Evolutionary conservation across 345 rosid genomes (phyloP).

Genomic region (Mercurialis annua): DNA sequence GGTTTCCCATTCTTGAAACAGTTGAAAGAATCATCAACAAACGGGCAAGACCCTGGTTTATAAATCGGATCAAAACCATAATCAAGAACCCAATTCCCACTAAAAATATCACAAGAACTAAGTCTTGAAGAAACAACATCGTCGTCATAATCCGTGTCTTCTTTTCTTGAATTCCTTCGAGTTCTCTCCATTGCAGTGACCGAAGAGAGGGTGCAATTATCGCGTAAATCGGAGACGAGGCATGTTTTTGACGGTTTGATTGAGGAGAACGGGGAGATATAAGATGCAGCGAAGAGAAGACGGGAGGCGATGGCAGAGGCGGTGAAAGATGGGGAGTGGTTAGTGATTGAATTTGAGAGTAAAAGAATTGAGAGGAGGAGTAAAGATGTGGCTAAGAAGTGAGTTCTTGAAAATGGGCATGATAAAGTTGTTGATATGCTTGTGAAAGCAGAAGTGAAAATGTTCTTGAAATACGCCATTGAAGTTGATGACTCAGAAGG

Average conservation of each 20-base stretch:
- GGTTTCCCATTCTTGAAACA: constrained; percentile 61
- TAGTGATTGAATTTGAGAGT: constrained; percentile 47
- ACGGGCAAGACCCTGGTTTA: constrained; percentile 57
- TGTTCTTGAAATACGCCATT: constrained; percentile 33
- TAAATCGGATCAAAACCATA: constrained; percentile 51
- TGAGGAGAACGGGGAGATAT: constrained; percentile 45
- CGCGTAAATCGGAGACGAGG: constrained; percentile 34
- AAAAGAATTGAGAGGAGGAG: constrained; percentile 46
- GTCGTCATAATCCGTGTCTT: constrained; percentile 18
- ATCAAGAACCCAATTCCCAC: constrained; percentile 51
- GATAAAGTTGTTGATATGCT: constrained; percentile 22
- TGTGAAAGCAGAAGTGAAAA: constrained; percentile 8
- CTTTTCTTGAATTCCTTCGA: constrained; percentile 23
- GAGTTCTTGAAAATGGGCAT: constrained; percentile 26
- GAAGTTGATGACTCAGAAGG: not conserved
- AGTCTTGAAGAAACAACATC: constrained; percentile 20
- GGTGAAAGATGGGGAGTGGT: constrained; percentile 21
- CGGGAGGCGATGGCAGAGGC: constrained; percentile 47
- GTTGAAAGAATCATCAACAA: constrained; percentile 49
- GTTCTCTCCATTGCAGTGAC: constrained; percentile 32
- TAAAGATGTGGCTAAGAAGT: constrained; percentile 33
- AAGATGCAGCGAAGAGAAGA: constrained; percentile 43
- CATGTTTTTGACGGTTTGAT: constrained; percentile 39
- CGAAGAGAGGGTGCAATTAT: constrained; percentile 46
- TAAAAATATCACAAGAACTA: constrained; percentile 57